phyloP scores from a whole-genome alignment of 169 alveolate species.

The Plasmodium malariae region DNA sequence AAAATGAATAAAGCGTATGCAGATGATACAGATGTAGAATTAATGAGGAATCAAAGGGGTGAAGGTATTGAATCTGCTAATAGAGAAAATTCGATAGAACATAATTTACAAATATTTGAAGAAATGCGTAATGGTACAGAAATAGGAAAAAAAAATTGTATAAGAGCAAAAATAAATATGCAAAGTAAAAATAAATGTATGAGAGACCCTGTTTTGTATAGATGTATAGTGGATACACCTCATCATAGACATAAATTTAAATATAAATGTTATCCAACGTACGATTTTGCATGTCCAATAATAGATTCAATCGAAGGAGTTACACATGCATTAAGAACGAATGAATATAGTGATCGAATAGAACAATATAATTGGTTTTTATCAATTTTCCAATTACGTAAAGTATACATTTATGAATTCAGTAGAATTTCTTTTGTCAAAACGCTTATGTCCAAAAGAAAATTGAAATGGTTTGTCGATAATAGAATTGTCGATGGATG shows the following conservation, averaged over 20 bases:
- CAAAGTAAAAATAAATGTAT: constrained; percentile 94
- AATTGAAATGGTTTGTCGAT: constrained; percentile 96
- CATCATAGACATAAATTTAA: constrained; percentile 95
- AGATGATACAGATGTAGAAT: constrained; percentile 96
- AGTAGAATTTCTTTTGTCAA: constrained; percentile 94
- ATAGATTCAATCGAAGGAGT: constrained; percentile 98
- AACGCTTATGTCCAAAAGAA: constrained; percentile 97
- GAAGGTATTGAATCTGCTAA: constrained; percentile 94
- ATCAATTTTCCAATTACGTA: constrained; percentile 89
- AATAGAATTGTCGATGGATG: constrained; percentile 95
- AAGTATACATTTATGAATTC: constrained; percentile 95
- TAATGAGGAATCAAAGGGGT: constrained; percentile 97
- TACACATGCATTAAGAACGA: constrained; percentile 98
- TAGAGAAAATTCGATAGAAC: constrained; percentile 92
- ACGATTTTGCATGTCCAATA: constrained; percentile 99
- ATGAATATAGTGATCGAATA: constrained; percentile 98
- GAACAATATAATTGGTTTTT: constrained; percentile 96
- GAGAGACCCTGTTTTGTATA: constrained; percentile 99
- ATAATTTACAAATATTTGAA: constrained; percentile 92
- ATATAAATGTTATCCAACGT: constrained; percentile 98
- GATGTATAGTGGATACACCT: constrained; percentile 93
- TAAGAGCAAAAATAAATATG: constrained; percentile 98
- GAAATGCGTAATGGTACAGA: constrained; percentile 92
- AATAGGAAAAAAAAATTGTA: constrained; percentile 94
- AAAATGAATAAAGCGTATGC: constrained; percentile 94